Conservation (phyloP, 176 grass and related monocot genomes). For the Phoenix roebelenii region DNA sequence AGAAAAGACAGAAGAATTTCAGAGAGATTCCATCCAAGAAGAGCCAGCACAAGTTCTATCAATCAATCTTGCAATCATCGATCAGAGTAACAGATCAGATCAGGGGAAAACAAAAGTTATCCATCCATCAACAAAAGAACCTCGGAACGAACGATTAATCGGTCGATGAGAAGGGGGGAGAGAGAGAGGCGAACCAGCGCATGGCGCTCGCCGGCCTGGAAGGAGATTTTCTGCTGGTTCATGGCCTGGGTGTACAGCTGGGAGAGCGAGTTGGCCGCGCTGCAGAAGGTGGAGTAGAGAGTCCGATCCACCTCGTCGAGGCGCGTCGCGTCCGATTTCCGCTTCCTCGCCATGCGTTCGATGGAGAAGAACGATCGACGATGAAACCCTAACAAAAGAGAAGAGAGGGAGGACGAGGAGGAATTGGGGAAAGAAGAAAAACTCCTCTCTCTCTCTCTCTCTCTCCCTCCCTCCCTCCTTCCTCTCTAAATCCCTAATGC, state of each 20-base stretch:
- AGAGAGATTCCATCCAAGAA: no score
- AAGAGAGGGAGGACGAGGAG: not conserved
- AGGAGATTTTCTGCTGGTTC: constrained; percentile 65
- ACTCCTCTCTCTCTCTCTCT: no score
- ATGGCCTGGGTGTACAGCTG: constrained; percentile 77
- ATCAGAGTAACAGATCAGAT: no score
- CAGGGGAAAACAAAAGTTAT: no score
- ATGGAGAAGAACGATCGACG: not conserved
- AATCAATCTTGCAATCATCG: no score
- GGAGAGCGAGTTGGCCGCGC: constrained; percentile 72
- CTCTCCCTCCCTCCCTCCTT: no score
- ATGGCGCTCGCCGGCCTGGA: constrained; percentile 75
- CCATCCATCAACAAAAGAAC: no score
- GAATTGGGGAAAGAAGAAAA: no score
- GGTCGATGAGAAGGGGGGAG: not conserved
- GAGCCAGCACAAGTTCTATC: no score
- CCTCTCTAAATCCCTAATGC: no score
- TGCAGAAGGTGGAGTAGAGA: constrained; percentile 63
- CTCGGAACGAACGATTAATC: no score
- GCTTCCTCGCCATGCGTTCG: constrained; percentile 49
- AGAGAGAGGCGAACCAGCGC: constrained; percentile 28
- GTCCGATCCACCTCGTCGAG: constrained; percentile 78
- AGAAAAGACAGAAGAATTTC: no score
- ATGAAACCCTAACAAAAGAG: constrained; percentile 5
- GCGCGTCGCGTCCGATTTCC: constrained; percentile 54